phyloP scores from a whole-genome alignment of 768 basidiomycete genomes.

The Pleurotus cornucopiae region DNA sequence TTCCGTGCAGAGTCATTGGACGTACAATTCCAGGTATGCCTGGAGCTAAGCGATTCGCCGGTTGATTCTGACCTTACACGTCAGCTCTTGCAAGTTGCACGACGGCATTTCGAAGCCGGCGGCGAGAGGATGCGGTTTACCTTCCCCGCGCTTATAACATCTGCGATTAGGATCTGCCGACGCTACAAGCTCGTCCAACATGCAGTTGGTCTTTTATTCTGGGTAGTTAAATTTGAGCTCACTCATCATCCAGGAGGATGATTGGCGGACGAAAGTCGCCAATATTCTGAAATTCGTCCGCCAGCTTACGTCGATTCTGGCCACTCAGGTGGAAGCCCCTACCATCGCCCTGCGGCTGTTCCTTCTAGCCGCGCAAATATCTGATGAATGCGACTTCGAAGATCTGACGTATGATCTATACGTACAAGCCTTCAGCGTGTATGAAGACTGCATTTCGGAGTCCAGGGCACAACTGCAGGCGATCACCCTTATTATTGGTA shows the following conservation, averaged over 20 bases:
- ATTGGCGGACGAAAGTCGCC: slow-evolving; percentile 85
- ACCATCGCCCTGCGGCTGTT: slow-evolving; percentile 91
- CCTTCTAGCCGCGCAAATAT: slow-evolving; percentile 91
- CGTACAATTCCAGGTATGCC: slow-evolving; percentile 79
- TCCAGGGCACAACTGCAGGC: slow-evolving; percentile 93
- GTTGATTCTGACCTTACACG: neutral
- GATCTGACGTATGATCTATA: slow-evolving; percentile 97
- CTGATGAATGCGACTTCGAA: slow-evolving; percentile 93
- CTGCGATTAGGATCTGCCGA: slow-evolving; percentile 88
- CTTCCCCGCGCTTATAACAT: slow-evolving; percentile 93
- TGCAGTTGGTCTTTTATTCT: slow-evolving; percentile 36
- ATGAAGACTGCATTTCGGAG: slow-evolving; percentile 96
- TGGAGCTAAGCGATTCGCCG: slow-evolving; percentile 16
- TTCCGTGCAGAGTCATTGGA: slow-evolving; percentile 86
- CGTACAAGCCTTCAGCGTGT: slow-evolving; percentile 96
- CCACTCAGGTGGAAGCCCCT: slow-evolving; percentile 89
- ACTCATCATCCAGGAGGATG: slow-evolving; percentile 54
- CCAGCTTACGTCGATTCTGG: slow-evolving; percentile 89
- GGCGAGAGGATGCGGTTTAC: slow-evolving; percentile 96
- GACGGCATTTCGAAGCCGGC: slow-evolving; percentile 85
- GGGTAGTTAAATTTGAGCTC: neutral
- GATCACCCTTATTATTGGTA: slow-evolving; percentile 93
- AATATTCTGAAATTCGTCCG: slow-evolving; percentile 91
- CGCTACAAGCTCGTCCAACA: slow-evolving; percentile 85
- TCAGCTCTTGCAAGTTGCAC: slow-evolving; percentile 87